phyloP scores from a whole-genome alignment of 208 protist genomes.

The Trypanosoma conorhini region DNA sequence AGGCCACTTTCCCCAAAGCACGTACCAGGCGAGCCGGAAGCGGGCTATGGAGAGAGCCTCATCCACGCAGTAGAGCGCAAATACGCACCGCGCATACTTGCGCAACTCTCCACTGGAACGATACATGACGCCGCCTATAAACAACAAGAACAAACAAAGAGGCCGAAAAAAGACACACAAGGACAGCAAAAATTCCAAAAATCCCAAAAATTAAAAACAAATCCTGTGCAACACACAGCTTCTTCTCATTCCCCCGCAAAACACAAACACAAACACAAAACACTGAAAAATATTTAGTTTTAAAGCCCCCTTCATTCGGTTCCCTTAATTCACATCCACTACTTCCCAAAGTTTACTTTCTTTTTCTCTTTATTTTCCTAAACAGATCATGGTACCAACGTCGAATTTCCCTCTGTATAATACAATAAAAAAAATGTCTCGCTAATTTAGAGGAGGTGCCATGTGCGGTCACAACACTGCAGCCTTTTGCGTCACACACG shows the following conservation, averaged over 20 bases:
- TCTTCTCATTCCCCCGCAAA: too few relatives aligned
- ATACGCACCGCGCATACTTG: conserved; percentile 45
- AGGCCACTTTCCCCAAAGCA: conserved; percentile 26
- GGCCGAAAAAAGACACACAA: neutral
- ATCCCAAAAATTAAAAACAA: too few relatives aligned
- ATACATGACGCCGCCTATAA: conserved; percentile 35
- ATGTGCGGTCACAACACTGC: neutral
- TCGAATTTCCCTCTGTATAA: neutral
- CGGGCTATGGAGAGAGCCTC: neutral
- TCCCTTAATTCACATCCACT: too few relatives aligned
- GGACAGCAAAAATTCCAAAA: neutral
- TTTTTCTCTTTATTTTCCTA: neutral
- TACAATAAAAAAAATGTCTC: neutral
- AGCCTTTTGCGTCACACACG: conserved; percentile 3
- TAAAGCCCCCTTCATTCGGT: too few relatives aligned
- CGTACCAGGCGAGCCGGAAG: conserved; percentile 29
- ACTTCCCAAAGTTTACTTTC: too few relatives aligned
- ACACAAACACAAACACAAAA: too few relatives aligned
- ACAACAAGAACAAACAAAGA: conserved; percentile 4
- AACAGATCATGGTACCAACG: neutral
- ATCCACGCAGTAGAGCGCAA: conserved; percentile 30
- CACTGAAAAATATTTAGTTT: too few relatives aligned
- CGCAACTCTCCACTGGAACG: conserved; percentile 50
- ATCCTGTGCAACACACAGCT: too few relatives aligned
- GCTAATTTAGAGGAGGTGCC: neutral